phyloP scores from a whole-genome alignment of 73 alveolate species.

The Paramecium primaurelia region DNA sequence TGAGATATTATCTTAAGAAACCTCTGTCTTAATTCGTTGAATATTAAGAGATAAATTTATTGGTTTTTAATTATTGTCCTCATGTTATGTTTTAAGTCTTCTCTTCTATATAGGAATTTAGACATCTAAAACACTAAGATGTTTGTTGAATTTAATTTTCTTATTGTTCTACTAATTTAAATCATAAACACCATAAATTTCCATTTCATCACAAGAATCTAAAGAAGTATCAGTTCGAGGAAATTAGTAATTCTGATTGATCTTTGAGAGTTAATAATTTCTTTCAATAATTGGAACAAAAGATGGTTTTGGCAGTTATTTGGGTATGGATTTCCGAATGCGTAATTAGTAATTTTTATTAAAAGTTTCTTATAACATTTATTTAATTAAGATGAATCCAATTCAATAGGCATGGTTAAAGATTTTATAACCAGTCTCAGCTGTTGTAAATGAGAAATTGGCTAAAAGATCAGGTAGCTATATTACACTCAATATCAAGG shows the following conservation, averaged over 20 bases:
- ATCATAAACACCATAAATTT: too few species aligned
- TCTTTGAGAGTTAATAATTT: too few species aligned
- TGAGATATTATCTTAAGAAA: not conserved
- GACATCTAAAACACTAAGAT: too few species aligned
- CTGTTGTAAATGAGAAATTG: conserved; percentile 53
- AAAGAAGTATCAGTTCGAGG: too few species aligned
- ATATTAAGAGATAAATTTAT: not conserved
- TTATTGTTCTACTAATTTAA: too few species aligned
- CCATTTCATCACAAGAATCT: too few species aligned
- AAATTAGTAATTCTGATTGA: too few species aligned
- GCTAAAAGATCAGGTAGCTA: conserved; percentile 54
- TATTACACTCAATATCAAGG: not conserved
- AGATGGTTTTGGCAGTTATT: not conserved
- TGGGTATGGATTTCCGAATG: not conserved
- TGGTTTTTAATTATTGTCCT: too few species aligned
- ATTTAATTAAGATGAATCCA: not conserved
- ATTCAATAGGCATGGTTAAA: conserved; percentile 54
- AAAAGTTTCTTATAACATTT: not conserved
- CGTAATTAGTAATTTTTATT: not conserved
- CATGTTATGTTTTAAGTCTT: too few species aligned
- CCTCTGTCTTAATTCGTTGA: not conserved
- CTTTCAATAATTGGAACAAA: not conserved
- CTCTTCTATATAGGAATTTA: too few species aligned
- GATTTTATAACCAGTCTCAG: conserved; percentile 49
- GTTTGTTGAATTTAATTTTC: too few species aligned